Evolutionary conservation across 2,329 filamentous ascomycete genomes (phyloP).

Genomic region (Penicillium sp.): DNA sequence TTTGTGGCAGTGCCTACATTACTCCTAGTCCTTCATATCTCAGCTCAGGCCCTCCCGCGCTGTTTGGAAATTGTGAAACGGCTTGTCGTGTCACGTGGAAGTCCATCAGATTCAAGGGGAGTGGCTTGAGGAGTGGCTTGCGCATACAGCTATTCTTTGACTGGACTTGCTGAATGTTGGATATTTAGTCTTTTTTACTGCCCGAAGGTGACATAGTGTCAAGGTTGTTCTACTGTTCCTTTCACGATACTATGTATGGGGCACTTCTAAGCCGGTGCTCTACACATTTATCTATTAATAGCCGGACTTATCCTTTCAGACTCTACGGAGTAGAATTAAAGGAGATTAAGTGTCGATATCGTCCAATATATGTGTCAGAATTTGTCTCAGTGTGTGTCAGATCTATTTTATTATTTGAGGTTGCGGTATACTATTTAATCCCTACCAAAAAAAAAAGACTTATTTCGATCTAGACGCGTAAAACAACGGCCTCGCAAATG

Average conservation of each 20-base stretch:
- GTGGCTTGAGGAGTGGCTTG: not conserved
- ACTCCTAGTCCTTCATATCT: slow-evolving; percentile 1
- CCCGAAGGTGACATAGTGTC: no score
- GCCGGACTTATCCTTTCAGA: not conserved
- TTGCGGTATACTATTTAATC: not conserved
- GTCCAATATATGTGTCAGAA: not conserved
- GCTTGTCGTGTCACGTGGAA: slow-evolving; percentile 13
- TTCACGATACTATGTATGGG: not conserved
- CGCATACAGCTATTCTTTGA: not conserved
- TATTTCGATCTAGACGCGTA: not conserved
- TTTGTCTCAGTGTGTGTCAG: not conserved
- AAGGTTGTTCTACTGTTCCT: not conserved
- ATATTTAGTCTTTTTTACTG: not conserved
- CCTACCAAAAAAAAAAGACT: not conserved
- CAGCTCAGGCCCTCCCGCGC: slow-evolving; percentile 6
- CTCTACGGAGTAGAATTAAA: not conserved
- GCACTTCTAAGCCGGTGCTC: not conserved
- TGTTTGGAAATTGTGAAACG: slow-evolving; percentile 17
- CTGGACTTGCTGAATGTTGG: not conserved
- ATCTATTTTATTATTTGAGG: not conserved
- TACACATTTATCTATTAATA: not conserved
- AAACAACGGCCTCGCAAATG: not conserved
- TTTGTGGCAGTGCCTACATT: not conserved
- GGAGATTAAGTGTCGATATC: not conserved
- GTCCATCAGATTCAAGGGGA: not conserved